Evolutionary conservation across 2,329 filamentous ascomycete species (phyloP).

Genomic region (Neofusicoccum parvum): DNA sequence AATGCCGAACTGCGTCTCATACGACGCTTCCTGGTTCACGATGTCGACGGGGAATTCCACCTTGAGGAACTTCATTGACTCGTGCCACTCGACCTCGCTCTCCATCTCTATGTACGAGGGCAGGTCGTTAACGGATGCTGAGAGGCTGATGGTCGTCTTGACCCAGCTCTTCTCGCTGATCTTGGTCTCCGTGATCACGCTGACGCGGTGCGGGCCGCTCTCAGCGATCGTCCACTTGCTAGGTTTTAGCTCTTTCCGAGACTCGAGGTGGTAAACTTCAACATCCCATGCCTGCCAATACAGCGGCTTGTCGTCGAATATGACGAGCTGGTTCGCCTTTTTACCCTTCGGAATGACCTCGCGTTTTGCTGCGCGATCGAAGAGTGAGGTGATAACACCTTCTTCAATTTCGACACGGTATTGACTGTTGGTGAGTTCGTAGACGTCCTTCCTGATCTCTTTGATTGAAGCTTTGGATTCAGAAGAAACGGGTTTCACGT

Average conservation of each 20-base stretch:
- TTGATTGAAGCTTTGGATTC: conserved; percentile 48
- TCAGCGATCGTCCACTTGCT: conserved; percentile 72
- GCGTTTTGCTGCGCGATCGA: conserved; percentile 71
- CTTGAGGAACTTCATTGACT: conserved; percentile 97
- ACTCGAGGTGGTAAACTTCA: conserved; percentile 92
- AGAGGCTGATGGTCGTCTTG: conserved; percentile 80
- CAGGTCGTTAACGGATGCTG: conserved; percentile 65
- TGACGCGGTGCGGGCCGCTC: conserved; percentile 72
- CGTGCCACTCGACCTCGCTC: conserved; percentile 93
- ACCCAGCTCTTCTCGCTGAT: conserved; percentile 87
- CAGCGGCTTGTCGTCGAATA: conserved; percentile 95
- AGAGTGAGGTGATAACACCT: conserved; percentile 81
- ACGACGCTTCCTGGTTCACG: conserved; percentile 86
- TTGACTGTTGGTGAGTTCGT: conserved; percentile 77
- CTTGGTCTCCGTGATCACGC: conserved; percentile 78
- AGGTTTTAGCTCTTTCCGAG: conserved; percentile 73
- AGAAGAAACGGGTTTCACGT: conserved; percentile 31
- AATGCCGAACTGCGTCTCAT: conserved; percentile 93
- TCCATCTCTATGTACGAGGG: conserved; percentile 75
- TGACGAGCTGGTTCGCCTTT: conserved; percentile 87
- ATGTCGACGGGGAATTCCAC: conserved; percentile 96
- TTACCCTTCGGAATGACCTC: conserved; percentile 73
- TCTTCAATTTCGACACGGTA: conserved; percentile 71
- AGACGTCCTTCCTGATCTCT: conserved; percentile 62
- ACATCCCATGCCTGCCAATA: conserved; percentile 99